These are phyloP conservation scores for Pontederia crassipes DNA, from an alignment of 176 grass and related monocot species.

Conservation along the genomic window DNA sequence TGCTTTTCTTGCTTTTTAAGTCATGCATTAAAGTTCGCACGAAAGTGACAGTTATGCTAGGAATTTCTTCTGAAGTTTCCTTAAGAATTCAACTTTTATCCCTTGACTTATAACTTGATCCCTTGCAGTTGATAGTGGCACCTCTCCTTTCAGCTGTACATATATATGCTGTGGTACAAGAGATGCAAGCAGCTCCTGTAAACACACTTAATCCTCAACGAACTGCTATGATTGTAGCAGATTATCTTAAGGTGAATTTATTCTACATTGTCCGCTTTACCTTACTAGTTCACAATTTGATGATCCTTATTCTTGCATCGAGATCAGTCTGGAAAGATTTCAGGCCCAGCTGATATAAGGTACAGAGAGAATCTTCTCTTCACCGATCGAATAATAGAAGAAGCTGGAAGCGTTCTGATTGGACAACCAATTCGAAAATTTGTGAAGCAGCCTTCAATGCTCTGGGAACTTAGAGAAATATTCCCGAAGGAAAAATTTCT, in stretches of 20 bases:
- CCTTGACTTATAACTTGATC: not conserved
- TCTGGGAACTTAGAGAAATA: constrained; percentile 39
- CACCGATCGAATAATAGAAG: constrained; percentile 52
- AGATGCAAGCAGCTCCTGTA: constrained; percentile 86
- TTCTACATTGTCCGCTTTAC: not conserved
- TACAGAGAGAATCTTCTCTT: constrained; percentile 67
- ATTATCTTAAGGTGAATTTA: constrained; percentile 67
- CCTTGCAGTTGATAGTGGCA: constrained; percentile 69
- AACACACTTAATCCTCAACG: constrained; percentile 85
- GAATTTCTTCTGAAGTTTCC: too few species aligned
- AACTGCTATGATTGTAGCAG: constrained; percentile 77
- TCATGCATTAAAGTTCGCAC: too few species aligned
- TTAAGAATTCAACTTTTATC: too few species aligned
- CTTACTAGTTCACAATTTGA: not conserved
- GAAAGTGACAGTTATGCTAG: too few species aligned
- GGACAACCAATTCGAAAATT: constrained; percentile 42
- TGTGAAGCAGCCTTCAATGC: constrained; percentile 20
- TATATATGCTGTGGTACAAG: constrained; percentile 76
- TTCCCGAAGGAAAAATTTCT: constrained; percentile 71
- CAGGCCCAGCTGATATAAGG: constrained; percentile 73
- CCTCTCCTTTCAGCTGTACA: constrained; percentile 76
- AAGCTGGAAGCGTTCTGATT: constrained; percentile 65
- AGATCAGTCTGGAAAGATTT: constrained; percentile 59
- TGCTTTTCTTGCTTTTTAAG: too few species aligned
- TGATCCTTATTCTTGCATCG: constrained; percentile 9